These are phyloP conservation scores for Dictyostelium firmibasis DNA, from an alignment of 78 protist genomes.

Conservation along the genomic window DNA sequence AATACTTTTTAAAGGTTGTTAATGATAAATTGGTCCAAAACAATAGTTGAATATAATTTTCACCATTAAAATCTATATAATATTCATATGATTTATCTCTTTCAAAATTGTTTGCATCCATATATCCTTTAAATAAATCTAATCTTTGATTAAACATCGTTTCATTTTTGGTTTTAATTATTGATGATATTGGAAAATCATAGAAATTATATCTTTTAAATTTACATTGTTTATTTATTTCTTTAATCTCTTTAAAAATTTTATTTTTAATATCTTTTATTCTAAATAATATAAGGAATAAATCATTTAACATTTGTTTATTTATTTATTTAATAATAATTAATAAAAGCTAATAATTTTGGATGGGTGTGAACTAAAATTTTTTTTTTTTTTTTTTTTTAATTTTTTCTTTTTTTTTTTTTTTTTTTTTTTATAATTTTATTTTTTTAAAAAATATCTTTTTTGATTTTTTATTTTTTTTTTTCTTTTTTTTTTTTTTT, in stretches of 20 bases:
- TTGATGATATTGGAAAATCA: background rate
- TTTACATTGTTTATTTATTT: background rate
- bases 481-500: too few relatives aligned
- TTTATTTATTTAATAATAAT: too few relatives aligned
- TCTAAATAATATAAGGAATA: background rate
- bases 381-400: too few relatives aligned
- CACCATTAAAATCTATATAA: background rate
- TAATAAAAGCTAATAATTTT: too few relatives aligned
- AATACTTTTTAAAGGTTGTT: background rate
- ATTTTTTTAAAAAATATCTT: too few relatives aligned
- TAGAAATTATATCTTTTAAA: background rate
- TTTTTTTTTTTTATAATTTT: too few relatives aligned
- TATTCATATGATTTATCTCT: background rate
- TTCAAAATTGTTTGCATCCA: background rate
- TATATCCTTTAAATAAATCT: background rate
- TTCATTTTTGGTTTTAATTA: background rate
- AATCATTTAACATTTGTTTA: background rate
- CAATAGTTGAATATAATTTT: background rate
- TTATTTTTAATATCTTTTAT: background rate
- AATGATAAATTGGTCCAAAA: background rate
- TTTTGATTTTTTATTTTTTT: too few relatives aligned
- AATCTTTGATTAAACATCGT: background rate
- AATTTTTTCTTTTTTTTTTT: too few relatives aligned
- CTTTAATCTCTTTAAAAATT: background rate
- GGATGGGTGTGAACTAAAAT: too few relatives aligned